These are phyloP conservation scores for Agarophyton chilense DNA, from an alignment of 23 red algal genomes.

Conservation along the genomic window DNA sequence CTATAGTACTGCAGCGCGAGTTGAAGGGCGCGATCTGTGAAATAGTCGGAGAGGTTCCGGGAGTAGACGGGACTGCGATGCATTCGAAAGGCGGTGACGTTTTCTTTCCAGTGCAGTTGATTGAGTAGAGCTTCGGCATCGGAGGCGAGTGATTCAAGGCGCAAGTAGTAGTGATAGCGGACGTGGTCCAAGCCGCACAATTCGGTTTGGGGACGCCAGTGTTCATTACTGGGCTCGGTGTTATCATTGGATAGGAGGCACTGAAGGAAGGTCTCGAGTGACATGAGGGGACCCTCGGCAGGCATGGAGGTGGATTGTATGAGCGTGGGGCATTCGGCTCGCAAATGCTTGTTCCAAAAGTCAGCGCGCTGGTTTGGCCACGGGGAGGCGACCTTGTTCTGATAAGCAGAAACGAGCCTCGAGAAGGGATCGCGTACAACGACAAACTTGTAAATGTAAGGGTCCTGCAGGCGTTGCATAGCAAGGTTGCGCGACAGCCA, in stretches of 20 bases:
- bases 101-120: slow-evolving; percentile 36
- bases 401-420: slow-evolving; percentile 74
- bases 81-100: slow-evolving; percentile 32
- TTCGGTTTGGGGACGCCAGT: slow-evolving; percentile 82
- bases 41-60: slow-evolving; percentile 16
- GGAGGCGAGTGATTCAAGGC: slow-evolving; percentile 46
- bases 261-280: slow-evolving; percentile 66
- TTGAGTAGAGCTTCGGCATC: slow-evolving; percentile 52
- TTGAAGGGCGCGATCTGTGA: neutral
- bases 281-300: slow-evolving; percentile 31
- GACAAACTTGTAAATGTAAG: slow-evolving; percentile 62
- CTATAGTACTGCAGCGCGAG: slow-evolving; percentile 40
- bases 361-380: slow-evolving; percentile 60
- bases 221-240: slow-evolving; percentile 68
- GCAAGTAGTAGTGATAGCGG: slow-evolving; percentile 63
- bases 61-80: slow-evolving; percentile 36
- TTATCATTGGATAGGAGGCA: slow-evolving; percentile 59
- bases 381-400: slow-evolving; percentile 73
- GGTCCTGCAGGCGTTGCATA: slow-evolving; percentile 39
- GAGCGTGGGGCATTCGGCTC: slow-evolving; percentile 23
- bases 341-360: slow-evolving; percentile 65
- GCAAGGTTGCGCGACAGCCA: slow-evolving; percentile 50
- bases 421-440: slow-evolving; percentile 83
- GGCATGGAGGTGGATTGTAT: slow-evolving; percentile 35
- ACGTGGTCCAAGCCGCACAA: slow-evolving; percentile 77